Base-by-base conservation (phyloP, 2,329 filamentous ascomycete species). In the Penicillium sp. region DNA sequence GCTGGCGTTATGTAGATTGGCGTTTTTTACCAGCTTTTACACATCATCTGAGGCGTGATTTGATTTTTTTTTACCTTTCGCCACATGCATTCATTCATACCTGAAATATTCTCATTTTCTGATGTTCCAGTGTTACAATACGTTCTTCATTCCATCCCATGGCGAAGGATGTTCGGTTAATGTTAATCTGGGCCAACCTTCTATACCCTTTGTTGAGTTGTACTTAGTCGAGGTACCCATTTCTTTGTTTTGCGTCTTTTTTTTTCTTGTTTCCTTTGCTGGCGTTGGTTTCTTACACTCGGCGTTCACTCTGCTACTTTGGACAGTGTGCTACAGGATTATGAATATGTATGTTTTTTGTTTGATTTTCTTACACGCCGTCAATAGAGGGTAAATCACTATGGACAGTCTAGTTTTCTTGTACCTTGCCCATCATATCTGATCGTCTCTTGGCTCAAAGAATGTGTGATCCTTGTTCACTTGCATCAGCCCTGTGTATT, bases 201-300 rank as follows among this genome's bases (percentile, higher is more conserved):
- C 61, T 70, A 73, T 73, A 73, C 69, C 69, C 69, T 63, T 59
- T 71, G 62, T 68, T 55, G 53, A 55, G 41, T 51, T 71, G 68
- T 69, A 66, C 67, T 65, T 66, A 59, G 61, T 68, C 59, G 44
- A 61, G 57, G 37, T 55, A 51, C 46, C 43, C 60, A 33, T 44
- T 57, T 53, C 57, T 49, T 61, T 57, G 9, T 26, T 19, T 19
- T 36, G 30, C 10, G 10, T 8, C 16, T 19, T 3, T 38, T 19
- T 36, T 12, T 12, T 28, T 48, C 17, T 43, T 26, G 38, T 50
- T 54, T 52, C 46, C 57, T 57, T 54, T 35, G 35, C 41, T 45
- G 56, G 60, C 53, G 60, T 62, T 61, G 42, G 56, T 54, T 49
- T 35, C 31, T 56, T 52, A 14, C 35, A 25, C 31, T 47, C 38